These are phyloP conservation scores for Barnettozyma botsteinii DNA, from an alignment of 805 yeast genomes.

Conservation along the genomic window DNA sequence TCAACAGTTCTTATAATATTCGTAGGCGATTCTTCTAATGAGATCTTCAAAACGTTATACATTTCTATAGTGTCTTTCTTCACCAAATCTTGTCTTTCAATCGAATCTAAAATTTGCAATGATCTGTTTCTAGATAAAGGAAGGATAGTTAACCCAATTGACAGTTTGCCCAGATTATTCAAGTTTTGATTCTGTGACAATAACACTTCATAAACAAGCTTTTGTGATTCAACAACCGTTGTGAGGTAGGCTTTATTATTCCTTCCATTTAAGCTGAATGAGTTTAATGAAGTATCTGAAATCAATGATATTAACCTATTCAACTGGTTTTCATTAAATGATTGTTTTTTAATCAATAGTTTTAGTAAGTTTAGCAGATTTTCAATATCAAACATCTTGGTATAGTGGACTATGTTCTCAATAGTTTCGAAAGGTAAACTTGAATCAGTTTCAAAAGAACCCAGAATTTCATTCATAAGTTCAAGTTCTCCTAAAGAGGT, in stretches of 20 bases:
- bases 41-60: background rate
- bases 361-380: slow-evolving; percentile 4
- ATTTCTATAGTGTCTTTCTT: slow-evolving; percentile 1
- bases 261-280: slow-evolving; percentile 4
- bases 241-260: background rate
- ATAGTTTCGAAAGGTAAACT: background rate
- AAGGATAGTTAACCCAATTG: background rate
- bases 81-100: background rate
- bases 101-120: background rate
- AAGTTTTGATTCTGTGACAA: background rate
- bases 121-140: slow-evolving; percentile 1
- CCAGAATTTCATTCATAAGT: slow-evolving; percentile 7
- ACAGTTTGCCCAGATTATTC: slow-evolving; percentile 1
- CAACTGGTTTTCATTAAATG: slow-evolving; percentile 1
- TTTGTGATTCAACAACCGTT: background rate
- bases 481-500: slow-evolving; percentile 15
- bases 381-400: slow-evolving; percentile 12
- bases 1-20: slow-evolving; percentile 4
- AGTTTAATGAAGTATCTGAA: slow-evolving; percentile 5
- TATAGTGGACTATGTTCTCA: slow-evolving; percentile 11
- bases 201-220: slow-evolving; percentile 1
- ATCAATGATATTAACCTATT: slow-evolving; percentile 10
- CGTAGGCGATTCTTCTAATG: slow-evolving; percentile 2
- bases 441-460: background rate
- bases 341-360: slow-evolving; percentile 3